These are phyloP conservation scores for Fragilaria radians DNA, from an alignment of 108 stramenopile species.

Conservation along the genomic window DNA sequence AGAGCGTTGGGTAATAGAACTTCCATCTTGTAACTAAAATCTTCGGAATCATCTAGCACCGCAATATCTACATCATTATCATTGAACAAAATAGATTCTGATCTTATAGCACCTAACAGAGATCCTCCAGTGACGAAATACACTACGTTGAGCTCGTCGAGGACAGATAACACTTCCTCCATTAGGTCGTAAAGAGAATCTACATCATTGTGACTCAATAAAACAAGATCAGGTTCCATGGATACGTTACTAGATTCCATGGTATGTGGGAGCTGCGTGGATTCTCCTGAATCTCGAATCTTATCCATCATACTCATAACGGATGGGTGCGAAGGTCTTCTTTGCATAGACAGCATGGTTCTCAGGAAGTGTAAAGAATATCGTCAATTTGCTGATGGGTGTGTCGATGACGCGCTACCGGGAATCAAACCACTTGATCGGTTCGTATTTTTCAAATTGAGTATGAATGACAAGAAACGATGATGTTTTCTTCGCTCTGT, in stretches of 20 bases:
- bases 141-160: slow-evolving; percentile 6
- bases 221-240: slow-evolving; percentile 10
- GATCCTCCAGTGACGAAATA: slow-evolving; percentile 12
- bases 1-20: background rate
- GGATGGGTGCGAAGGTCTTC: background rate
- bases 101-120: slow-evolving; percentile 12
- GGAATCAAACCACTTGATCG: background rate
- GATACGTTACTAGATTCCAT: background rate
- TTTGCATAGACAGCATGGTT: background rate
- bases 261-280: background rate
- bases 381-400: background rate
- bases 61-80: slow-evolving; percentile 25
- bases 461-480: background rate
- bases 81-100: slow-evolving; percentile 16
- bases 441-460: background rate
- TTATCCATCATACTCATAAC: background rate
- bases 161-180: background rate
- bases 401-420: background rate
- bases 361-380: background rate
- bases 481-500: background rate
- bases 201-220: slow-evolving; percentile 7
- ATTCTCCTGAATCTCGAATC: background rate
- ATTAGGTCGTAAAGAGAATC: slow-evolving; percentile 11
- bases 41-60: slow-evolving; percentile 7
- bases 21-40: background rate